Conservation (phyloP, 441 rosid genomes). For the Aquilaria agallochum region DNA sequence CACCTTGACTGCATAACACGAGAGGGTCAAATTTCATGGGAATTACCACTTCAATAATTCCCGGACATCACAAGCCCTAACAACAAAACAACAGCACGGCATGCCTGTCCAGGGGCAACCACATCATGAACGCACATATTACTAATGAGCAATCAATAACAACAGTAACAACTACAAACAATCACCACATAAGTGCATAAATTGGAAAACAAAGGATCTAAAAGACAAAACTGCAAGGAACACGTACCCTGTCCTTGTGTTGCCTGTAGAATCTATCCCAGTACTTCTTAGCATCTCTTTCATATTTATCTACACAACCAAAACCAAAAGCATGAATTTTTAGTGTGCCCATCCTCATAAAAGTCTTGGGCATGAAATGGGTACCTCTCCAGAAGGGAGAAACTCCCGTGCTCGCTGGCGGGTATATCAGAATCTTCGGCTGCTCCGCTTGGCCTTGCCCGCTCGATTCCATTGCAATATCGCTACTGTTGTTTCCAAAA, state of each 20-base stretch:
- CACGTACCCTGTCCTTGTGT: conserved; percentile 71
- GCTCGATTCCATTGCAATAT: conserved; percentile 36
- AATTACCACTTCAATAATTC: too few relatives aligned
- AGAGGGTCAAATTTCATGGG: too few relatives aligned
- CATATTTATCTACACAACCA: conserved; percentile 62
- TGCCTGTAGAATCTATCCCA: conserved; percentile 92
- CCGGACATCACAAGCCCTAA: too few relatives aligned
- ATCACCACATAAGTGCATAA: too few relatives aligned
- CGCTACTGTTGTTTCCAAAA: too few relatives aligned
- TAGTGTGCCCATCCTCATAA: background rate
- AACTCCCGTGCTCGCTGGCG: conserved; percentile 47
- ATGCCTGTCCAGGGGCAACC: background rate
- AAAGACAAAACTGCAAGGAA: background rate
- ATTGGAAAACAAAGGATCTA: too few relatives aligned
- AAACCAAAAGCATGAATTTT: conserved; percentile 1
- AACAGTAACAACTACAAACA: background rate
- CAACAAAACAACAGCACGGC: background rate
- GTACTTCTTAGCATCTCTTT: conserved; percentile 82
- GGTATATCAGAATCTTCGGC: conserved; percentile 65
- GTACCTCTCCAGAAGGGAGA: conserved; percentile 82
- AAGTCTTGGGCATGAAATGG: background rate
- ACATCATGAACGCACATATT: too few relatives aligned
- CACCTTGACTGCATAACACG: too few relatives aligned
- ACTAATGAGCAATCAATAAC: background rate
- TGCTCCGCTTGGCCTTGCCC: conserved; percentile 21